Conservation (phyloP, 176 grass and related monocot genomes). For the Ananas comosus region DNA sequence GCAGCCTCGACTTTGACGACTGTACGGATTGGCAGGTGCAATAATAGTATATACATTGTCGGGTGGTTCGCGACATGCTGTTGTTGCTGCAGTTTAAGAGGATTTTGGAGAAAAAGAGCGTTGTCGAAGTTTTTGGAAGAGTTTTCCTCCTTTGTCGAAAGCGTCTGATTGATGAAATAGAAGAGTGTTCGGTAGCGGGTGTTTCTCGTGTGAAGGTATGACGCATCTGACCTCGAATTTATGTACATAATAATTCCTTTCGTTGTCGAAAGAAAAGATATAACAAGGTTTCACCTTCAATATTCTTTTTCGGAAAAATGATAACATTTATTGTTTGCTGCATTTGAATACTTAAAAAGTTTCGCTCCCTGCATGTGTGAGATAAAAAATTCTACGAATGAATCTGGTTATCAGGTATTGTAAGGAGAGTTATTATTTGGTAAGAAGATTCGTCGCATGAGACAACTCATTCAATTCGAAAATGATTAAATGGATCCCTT, state of each 20-base stretch:
- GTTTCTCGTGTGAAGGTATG: not conserved
- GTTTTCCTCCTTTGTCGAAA: not conserved
- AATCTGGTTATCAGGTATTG: not conserved
- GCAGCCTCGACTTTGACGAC: constrained; percentile 83
- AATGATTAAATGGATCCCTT: not conserved
- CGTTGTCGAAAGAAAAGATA: not conserved
- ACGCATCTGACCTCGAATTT: not conserved
- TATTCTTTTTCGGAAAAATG: not conserved
- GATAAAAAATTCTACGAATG: not conserved
- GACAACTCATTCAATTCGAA: not conserved
- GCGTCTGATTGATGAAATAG: not conserved
- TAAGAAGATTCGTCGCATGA: not conserved
- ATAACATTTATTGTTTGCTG: too few relatives aligned
- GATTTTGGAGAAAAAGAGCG: not conserved
- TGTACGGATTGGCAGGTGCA: constrained; percentile 74
- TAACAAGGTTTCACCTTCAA: not conserved
- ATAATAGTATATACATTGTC: constrained; percentile 4
- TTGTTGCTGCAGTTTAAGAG: not conserved
- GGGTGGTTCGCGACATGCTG: not conserved
- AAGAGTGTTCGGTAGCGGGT: not conserved
- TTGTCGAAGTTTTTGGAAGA: not conserved
- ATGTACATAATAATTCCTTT: not conserved
- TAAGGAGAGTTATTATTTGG: not conserved
- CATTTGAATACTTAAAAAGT: too few relatives aligned
- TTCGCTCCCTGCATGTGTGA: not conserved